Conservation (phyloP, 2,329 filamentous ascomycete species). For the Pestalotiopsis sp. region DNA sequence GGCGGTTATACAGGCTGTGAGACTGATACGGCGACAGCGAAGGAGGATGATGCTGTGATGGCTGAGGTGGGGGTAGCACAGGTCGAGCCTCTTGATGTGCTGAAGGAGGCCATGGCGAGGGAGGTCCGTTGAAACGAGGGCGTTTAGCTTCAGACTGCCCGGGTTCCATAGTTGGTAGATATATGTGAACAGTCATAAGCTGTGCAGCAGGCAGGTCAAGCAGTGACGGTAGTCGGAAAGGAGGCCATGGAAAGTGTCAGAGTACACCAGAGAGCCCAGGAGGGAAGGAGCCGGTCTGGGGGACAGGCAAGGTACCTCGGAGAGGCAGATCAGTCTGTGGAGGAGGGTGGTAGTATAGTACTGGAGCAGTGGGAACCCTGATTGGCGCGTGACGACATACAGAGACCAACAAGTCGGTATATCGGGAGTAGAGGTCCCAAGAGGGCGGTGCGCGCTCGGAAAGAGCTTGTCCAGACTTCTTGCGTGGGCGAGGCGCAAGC, state of each 20-base stretch:
- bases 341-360: constrained; percentile 11
- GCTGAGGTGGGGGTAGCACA: constrained; percentile 33
- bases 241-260: constrained; percentile 36
- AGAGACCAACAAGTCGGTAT: constrained; percentile 22
- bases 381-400: constrained; percentile 23
- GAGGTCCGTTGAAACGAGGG: constrained; percentile 51
- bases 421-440: constrained; percentile 15
- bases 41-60: constrained; percentile 37
- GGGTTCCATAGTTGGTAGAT: constrained; percentile 59
- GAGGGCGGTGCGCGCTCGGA: constrained; percentile 1
- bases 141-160: constrained; percentile 60
- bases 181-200: constrained; percentile 35
- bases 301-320: constrained; percentile 23
- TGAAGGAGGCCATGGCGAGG: constrained; percentile 51
- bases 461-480: constrained; percentile 2
- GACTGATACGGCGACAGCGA: constrained; percentile 27
- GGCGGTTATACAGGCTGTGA: constrained; percentile 35
- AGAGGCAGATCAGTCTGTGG: constrained; percentile 12
- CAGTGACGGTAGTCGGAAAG: constrained; percentile 31
- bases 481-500: constrained; percentile 17
- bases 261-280: constrained; percentile 26
- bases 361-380: constrained; percentile 12
- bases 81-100: constrained; percentile 38
- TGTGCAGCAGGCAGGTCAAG: constrained; percentile 28
- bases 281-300: constrained; percentile 23